These are phyloP conservation scores for Acer campestre DNA, from an alignment of 345 rosid species.

Conservation along the genomic window DNA sequence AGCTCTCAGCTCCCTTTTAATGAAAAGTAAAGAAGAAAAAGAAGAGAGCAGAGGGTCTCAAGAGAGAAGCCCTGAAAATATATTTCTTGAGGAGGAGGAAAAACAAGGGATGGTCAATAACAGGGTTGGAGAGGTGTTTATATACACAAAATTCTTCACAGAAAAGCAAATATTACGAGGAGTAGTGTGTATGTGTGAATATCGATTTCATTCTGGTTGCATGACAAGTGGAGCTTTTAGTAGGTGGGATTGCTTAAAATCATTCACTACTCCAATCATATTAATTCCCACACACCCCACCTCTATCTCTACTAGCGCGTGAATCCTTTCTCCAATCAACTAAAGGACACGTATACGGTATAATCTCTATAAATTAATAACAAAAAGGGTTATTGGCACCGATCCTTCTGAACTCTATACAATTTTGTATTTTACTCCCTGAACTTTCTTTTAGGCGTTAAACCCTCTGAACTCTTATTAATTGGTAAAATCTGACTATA, in stretches of 20 bases:
- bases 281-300: constrained; percentile 20
- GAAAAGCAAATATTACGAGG: constrained; percentile 14
- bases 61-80: neutral
- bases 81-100: neutral
- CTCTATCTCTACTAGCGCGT: constrained; percentile 19
- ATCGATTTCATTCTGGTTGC: constrained; percentile 41
- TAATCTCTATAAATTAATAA: too few relatives aligned
- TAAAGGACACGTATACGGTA: too few relatives aligned
- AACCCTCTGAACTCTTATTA: too few relatives aligned
- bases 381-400: too few relatives aligned
- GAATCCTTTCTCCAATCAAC: neutral
- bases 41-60: too few relatives aligned
- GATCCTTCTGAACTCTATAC: too few relatives aligned
- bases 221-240: constrained; percentile 73
- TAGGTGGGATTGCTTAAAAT: constrained; percentile 58
- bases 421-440: too few relatives aligned
- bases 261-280: constrained; percentile 29
- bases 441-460: too few relatives aligned
- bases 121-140: constrained; percentile 26
- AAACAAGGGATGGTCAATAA: neutral
- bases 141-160: constrained; percentile 19
- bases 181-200: constrained; percentile 39
- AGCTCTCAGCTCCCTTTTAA: neutral
- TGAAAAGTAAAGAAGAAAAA: neutral
- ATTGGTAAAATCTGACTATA: too few relatives aligned